Base-by-base conservation (phyloP, 306 rosid species). In the Cicer bijugum region DNA sequence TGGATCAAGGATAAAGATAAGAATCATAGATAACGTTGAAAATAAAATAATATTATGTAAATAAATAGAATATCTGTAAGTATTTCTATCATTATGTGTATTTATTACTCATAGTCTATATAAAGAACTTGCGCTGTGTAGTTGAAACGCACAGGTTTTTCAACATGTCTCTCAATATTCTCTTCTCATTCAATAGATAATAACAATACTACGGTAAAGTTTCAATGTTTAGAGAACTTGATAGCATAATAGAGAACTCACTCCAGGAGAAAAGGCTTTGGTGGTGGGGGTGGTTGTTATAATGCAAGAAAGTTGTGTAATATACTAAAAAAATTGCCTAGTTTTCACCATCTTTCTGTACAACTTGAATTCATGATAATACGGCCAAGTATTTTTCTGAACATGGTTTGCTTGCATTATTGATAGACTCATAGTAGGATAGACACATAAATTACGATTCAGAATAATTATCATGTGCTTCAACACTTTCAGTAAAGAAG, bases 301-400 rank as follows among this genome's bases (percentile, higher is more conserved):
- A 53, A 35, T 9, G 61, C 16, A 48, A 4, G 53, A n/a, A n/a
- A 57, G 57, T 45, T 37, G 37, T 61, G 44, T 9, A 14, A 61
- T 33, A 16, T 55, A 55, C 40, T 57, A 57, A 72, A 58, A 33
- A 50, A 37, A 14, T 23, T 58, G 16, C 48, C 28, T 35, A n/a
- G 3, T 43, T 72, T 56, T 72, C 45, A 40, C 15, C 23, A 40
- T 39, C 42, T 43, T 33, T 15, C 12, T 17, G 43, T 62, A 53
- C 14, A 64, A 75, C 37, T 50, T 52, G 55, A 72, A 40, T 52
- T 75, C 45, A 52, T 66, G 42, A 66, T 17, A 43, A 65, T 28
- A 40, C 46, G 52, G 58, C 44, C 58, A 46, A 47, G 14, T 67
- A 67, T 23, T 47, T 67, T 23, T 23, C 40, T 23, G 8, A 33